Percentiles rank a stretch among this genome's conserved stretches.
These are phyloP conservation scores for Elaphomyces granulatus DNA, from an alignment of 495 filamentous ascomycete species.

Conservation along the genomic window DNA sequence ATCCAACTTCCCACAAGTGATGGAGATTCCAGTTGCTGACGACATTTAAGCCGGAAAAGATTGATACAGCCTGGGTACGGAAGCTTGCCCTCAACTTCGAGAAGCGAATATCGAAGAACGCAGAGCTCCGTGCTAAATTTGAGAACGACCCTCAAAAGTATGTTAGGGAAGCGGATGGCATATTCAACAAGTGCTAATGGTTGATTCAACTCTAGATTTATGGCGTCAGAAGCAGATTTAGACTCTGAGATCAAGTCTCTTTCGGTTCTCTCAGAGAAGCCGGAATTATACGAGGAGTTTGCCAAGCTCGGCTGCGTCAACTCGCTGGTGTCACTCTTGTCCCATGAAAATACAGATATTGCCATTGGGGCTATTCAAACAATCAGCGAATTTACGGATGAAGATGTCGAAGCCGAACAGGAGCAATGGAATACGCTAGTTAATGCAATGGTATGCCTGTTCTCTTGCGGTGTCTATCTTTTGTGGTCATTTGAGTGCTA, in stretches of 20 bases:
- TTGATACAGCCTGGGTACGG: constrained; percentile 72
- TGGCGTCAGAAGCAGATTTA: constrained; percentile 78
- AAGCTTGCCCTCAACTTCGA: constrained; percentile 76
- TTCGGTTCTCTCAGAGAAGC: constrained; percentile 75
- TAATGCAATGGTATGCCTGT: constrained; percentile 58
- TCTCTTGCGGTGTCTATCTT: too few relatives aligned
- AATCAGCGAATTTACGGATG: constrained; percentile 83
- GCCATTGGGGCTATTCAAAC: constrained; percentile 87
- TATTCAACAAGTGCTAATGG: too few relatives aligned
- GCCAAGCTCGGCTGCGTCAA: constrained; percentile 60
- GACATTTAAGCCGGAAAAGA: constrained; percentile 56
- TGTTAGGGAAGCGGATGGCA: constrained; percentile 23
- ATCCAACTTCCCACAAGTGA: too few relatives aligned
- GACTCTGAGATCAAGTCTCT: constrained; percentile 82
- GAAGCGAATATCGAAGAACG: constrained; percentile 79
- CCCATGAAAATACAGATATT: constrained; percentile 96
- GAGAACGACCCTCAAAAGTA: constrained; percentile 75
- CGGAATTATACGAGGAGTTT: constrained; percentile 75
- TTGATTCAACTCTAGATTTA: constrained; percentile 37
- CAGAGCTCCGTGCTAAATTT: constrained; percentile 80
- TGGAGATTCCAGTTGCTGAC: background rate
- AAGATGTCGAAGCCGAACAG: constrained; percentile 75
- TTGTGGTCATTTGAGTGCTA: constrained; percentile 8
- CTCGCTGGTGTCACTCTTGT: constrained; percentile 64
- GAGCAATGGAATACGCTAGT: constrained; percentile 74